Conservation (phyloP, 768 basidiomycete genomes). For the Clitopilus passeckerianus region DNA sequence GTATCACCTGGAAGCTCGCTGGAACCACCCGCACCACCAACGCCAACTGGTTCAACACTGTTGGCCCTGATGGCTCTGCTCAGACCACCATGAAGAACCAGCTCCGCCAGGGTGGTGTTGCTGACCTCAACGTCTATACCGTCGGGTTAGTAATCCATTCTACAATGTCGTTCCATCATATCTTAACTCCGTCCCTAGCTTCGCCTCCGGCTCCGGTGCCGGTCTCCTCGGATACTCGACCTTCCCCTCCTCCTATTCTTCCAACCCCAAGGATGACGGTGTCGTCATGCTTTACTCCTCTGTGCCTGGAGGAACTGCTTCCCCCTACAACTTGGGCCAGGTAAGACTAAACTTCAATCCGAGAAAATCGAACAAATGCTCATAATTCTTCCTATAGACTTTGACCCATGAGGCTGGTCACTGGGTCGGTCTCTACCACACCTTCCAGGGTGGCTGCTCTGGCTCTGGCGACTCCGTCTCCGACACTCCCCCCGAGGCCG, state of each 20-base stretch:
- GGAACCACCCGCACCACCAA: slow-evolving; percentile 39
- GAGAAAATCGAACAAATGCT: slow-evolving; percentile 9
- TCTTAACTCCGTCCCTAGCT: slow-evolving; percentile 18
- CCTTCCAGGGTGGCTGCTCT: slow-evolving; percentile 48
- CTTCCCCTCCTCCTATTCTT: slow-evolving; percentile 40
- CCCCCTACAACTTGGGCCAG: slow-evolving; percentile 37
- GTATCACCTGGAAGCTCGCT: slow-evolving; percentile 35
- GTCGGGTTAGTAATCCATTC: slow-evolving; percentile 33
- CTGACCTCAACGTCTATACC: slow-evolving; percentile 45
- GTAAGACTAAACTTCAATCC: slow-evolving; percentile 13
- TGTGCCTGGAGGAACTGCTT: slow-evolving; percentile 36
- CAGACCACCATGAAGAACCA: slow-evolving; percentile 46
- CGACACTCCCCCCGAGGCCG: slow-evolving; percentile 44
- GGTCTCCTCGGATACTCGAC: slow-evolving; percentile 52
- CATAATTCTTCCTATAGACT: slow-evolving; percentile 21
- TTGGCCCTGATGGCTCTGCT: slow-evolving; percentile 23
- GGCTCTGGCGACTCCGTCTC: slow-evolving; percentile 35
- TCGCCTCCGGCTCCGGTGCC: slow-evolving; percentile 28
- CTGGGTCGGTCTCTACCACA: slow-evolving; percentile 58
- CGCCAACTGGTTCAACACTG: slow-evolving; percentile 42
- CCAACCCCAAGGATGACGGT: slow-evolving; percentile 41
- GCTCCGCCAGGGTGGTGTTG: slow-evolving; percentile 34
- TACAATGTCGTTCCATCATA: background rate
- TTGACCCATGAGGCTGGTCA: slow-evolving; percentile 57
- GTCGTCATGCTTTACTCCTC: slow-evolving; percentile 38